These are phyloP conservation scores for Yarrowia sp. DNA, from an alignment of 805 yeast species.

Conservation along the genomic window DNA sequence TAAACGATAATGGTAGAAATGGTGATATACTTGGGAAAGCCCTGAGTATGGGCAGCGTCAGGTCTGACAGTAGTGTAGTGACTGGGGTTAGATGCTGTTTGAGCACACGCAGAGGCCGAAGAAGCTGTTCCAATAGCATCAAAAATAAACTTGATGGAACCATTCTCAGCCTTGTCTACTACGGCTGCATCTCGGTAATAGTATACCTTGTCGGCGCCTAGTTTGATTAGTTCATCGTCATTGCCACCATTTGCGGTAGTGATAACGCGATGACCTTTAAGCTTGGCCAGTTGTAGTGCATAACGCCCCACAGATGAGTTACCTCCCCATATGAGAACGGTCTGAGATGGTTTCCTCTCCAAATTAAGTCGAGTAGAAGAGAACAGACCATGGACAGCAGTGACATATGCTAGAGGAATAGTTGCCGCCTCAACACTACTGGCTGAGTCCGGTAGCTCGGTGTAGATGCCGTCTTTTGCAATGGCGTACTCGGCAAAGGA, in stretches of 20 bases:
- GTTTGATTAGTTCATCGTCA: background rate
- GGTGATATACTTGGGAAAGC: background rate
- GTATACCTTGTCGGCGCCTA: background rate
- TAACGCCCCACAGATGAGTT: constrained; percentile 9
- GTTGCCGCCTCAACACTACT: background rate
- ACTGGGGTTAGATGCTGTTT: background rate
- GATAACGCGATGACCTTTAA: background rate
- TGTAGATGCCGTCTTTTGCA: constrained; percentile 10
- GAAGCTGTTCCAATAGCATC: constrained; percentile 10
- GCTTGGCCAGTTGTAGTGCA: background rate
- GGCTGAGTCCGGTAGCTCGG: background rate
- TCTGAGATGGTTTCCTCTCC: background rate
- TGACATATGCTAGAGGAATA: background rate
- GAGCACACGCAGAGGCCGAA: background rate
- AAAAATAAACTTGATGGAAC: background rate
- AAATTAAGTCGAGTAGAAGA: background rate
- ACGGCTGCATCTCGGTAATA: background rate
- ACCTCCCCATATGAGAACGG: constrained; percentile 9
- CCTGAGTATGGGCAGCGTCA: background rate
- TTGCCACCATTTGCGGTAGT: background rate
- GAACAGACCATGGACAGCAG: background rate
- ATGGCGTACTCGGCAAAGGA: constrained; percentile 7
- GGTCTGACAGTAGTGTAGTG: constrained; percentile 18
- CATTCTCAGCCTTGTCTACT: background rate
- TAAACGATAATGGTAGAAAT: background rate